phyloP scores from a whole-genome alignment of 306 rosid species.

The Ammopiptanthus mongolicus region DNA sequence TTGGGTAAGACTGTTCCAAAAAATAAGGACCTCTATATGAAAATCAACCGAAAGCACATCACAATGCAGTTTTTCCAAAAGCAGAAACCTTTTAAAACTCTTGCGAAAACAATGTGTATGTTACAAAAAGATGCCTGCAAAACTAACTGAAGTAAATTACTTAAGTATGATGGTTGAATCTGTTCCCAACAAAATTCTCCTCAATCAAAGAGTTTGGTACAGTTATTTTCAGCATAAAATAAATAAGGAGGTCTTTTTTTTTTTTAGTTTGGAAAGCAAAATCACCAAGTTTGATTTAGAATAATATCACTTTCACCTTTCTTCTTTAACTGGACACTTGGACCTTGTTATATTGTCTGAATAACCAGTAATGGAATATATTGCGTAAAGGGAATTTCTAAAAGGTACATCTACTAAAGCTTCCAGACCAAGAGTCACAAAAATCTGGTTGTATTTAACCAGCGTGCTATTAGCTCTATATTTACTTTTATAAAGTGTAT shows the following conservation, averaged over 20 bases:
- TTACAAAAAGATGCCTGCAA: background rate
- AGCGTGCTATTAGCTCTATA: background rate
- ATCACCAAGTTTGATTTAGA: background rate
- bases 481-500: background rate
- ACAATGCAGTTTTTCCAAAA: background rate
- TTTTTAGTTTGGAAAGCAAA: background rate
- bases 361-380: background rate
- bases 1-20: background rate
- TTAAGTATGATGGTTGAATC: background rate
- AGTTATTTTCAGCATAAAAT: background rate
- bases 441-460: too few species aligned
- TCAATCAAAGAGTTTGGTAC: background rate
- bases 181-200: background rate
- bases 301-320: background rate
- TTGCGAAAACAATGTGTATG: background rate
- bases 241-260: background rate
- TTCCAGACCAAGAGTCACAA: background rate
- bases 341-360: background rate
- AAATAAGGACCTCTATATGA: background rate
- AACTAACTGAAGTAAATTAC: background rate
- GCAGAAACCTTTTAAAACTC: background rate
- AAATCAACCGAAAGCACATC: background rate
- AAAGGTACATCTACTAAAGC: background rate
- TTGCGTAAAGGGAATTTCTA: background rate
- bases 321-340: too few species aligned